Conservation (phyloP, 345 rosid genomes). For the Eucalyptus fibrosa region DNA sequence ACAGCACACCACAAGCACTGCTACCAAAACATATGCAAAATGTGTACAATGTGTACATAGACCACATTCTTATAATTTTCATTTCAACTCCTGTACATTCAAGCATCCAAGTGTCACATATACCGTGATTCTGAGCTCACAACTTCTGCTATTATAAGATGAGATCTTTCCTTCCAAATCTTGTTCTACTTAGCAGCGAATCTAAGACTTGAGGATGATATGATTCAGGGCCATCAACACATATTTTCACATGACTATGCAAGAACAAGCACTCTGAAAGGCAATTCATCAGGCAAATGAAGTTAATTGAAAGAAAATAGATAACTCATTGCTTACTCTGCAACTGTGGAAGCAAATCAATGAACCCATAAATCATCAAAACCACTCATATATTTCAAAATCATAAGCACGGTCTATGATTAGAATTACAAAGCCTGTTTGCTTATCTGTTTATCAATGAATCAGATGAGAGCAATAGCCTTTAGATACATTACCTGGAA, state of each 20-base stretch:
- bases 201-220: not conserved
- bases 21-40: not conserved
- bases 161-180: not conserved
- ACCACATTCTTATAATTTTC: not conserved
- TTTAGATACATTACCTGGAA: no score
- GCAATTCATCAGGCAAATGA: not conserved
- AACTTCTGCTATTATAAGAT: not conserved
- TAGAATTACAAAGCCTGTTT: not conserved
- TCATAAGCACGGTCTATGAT: not conserved
- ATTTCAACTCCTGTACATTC: not conserved
- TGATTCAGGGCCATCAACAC: not conserved
- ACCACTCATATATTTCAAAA: not conserved
- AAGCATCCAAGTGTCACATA: not conserved
- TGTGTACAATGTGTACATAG: not conserved
- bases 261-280: not conserved
- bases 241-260: conserved; percentile 15
- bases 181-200: not conserved
- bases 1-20: not conserved
- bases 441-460: not conserved
- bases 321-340: not conserved
- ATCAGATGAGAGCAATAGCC: not conserved
- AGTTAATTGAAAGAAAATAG: not conserved
- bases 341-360: not conserved
- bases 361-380: not conserved
- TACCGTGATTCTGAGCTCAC: not conserved